phyloP scores from a whole-genome alignment of 306 rosid genomes.

The Macrotyloma uniflorum region DNA sequence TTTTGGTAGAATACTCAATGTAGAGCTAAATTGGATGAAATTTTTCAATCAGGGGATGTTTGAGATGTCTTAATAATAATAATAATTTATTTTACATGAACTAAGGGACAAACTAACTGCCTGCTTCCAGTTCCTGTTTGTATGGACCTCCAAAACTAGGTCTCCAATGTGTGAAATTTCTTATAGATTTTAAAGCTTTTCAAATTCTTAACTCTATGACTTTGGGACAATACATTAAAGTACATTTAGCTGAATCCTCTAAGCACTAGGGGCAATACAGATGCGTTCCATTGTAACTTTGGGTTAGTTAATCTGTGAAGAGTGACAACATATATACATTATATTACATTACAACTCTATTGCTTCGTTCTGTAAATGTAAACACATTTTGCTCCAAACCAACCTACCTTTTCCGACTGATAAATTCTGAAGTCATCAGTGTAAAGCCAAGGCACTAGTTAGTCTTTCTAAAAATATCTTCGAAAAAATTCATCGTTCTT shows the following conservation, averaged over 20 bases:
- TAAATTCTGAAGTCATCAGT: not conserved
- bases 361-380: not conserved
- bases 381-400: not conserved
- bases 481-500: slow-evolving; percentile 52
- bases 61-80: not conserved
- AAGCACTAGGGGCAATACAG: not conserved
- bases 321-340: slow-evolving; percentile 5
- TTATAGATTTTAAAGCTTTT: not conserved
- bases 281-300: not conserved
- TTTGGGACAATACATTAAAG: not conserved
- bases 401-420: not conserved
- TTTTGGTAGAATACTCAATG: not conserved
- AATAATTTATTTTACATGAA: not conserved
- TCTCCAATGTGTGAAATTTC: not conserved
- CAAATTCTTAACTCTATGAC: not conserved
- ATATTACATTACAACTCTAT: slow-evolving; percentile 16
- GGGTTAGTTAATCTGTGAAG: not conserved
- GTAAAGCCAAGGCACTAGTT: slow-evolving; percentile 21
- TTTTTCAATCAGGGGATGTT: not conserved
- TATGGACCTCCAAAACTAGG: not conserved
- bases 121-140: not conserved
- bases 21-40: not conserved
- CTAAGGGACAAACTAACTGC: not conserved
- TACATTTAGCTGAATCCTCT: not conserved
- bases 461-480: slow-evolving; percentile 49